These are phyloP conservation scores for Pleurostoma richardsiae DNA, from an alignment of 2,329 filamentous ascomycete species.

Conservation along the genomic window DNA sequence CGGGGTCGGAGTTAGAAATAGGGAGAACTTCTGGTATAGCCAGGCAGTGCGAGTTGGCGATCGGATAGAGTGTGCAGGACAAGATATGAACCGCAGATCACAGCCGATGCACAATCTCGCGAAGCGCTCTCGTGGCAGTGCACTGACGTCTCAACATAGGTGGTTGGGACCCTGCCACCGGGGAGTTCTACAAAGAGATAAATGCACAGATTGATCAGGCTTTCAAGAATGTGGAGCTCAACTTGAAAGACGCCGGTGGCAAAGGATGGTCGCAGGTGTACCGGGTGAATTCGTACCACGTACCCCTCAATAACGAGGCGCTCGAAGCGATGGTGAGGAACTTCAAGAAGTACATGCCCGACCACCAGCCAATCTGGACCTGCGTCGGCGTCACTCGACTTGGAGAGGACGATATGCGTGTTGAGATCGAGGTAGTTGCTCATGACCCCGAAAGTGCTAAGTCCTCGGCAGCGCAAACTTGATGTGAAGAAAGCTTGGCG, in stretches of 20 bases:
- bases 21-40: conserved; percentile 30
- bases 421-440: conserved; percentile 55
- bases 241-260: conserved; percentile 46
- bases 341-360: conserved; percentile 43
- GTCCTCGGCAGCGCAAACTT: no score
- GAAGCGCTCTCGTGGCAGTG: not conserved
- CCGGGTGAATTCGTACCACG: conserved; percentile 39
- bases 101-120: not conserved
- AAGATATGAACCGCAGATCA: conserved; percentile 26
- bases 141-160: conserved; percentile 12
- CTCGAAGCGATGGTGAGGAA: conserved; percentile 37
- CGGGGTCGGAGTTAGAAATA: conserved; percentile 21
- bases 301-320: conserved; percentile 32
- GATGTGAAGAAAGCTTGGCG: no score
- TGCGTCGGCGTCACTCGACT: conserved; percentile 43
- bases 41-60: conserved; percentile 44
- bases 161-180: conserved; percentile 22
- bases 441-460: conserved; percentile 27
- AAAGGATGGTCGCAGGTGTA: conserved; percentile 53
- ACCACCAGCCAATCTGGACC: conserved; percentile 50
- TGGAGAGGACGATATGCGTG: conserved; percentile 43
- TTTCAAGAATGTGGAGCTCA: conserved; percentile 51
- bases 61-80: conserved; percentile 38
- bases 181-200: conserved; percentile 24
- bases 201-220: conserved; percentile 43